Conservation (phyloP, 2,329 filamentous ascomycete species). For the Pseudocercospora crystallina region DNA sequence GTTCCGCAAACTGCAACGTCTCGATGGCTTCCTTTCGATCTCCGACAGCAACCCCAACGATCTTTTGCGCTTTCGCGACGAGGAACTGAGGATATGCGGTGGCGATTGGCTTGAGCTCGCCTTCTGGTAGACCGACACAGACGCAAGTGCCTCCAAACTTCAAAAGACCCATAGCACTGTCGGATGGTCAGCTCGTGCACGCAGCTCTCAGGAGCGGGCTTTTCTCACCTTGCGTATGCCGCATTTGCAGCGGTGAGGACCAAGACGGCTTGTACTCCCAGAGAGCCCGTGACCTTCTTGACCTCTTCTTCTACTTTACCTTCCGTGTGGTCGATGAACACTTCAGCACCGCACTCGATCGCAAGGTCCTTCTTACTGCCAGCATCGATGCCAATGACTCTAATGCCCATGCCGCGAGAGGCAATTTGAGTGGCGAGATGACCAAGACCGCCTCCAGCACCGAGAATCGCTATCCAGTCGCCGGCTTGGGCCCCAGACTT, state of each 20-base stretch:
- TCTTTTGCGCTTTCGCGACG: conserved; percentile 43
- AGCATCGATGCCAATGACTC: conserved; percentile 66
- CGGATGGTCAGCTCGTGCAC: not conserved
- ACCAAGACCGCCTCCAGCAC: conserved; percentile 38
- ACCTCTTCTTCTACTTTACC: conserved; percentile 57
- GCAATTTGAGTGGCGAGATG: conserved; percentile 64
- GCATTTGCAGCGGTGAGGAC: conserved; percentile 53
- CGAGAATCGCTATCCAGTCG: conserved; percentile 58
- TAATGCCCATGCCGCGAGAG: conserved; percentile 59
- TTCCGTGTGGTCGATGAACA: conserved; percentile 63
- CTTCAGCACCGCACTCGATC: conserved; percentile 62
- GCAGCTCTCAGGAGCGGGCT: not conserved
- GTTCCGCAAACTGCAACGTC: conserved; percentile 46
- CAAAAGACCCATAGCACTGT: conserved; percentile 40
- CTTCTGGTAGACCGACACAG: conserved; percentile 48
- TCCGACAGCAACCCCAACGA: conserved; percentile 50
- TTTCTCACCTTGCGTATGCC: conserved; percentile 43
- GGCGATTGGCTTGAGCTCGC: conserved; percentile 46
- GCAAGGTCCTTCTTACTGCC: conserved; percentile 63
- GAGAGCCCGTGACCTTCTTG: conserved; percentile 55
- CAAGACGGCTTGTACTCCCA: conserved; percentile 62
- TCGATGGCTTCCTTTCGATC: conserved; percentile 51
- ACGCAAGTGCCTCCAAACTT: conserved; percentile 45
- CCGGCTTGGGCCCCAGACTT: conserved; percentile 60
- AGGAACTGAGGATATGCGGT: conserved; percentile 42